Conservation (phyloP, 352 stramenopile genomes). For the Chrysophaeum taylorii region DNA sequence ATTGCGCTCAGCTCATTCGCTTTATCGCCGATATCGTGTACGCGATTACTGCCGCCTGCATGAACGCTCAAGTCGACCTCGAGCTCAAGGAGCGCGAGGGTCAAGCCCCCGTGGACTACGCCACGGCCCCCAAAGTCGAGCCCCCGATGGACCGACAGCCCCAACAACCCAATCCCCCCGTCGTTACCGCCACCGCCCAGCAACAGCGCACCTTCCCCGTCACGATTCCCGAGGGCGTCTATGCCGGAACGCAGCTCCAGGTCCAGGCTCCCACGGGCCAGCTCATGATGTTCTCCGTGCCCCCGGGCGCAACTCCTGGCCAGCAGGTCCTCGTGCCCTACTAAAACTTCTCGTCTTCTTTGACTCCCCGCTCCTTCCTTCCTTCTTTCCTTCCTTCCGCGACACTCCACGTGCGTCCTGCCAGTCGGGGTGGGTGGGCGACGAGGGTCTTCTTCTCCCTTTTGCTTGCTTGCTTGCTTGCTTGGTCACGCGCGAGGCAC, state of each 20-base stretch:
- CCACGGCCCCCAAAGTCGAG: not conserved
- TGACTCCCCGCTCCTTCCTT: too few relatives aligned
- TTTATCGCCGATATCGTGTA: constrained; percentile 69
- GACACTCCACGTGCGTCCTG: too few relatives aligned
- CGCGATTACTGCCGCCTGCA: constrained; percentile 60
- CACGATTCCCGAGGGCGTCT: not conserved
- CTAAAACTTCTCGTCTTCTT: too few relatives aligned
- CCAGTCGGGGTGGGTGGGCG: too few relatives aligned
- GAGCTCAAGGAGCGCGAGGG: constrained; percentile 56
- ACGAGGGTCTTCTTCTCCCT: too few relatives aligned
- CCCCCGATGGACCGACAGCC: not conserved
- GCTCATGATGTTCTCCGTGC: not conserved
- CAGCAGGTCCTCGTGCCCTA: not conserved
- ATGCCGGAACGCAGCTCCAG: not conserved
- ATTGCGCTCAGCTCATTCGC: constrained; percentile 50
- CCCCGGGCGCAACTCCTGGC: not conserved
- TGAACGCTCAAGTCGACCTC: constrained; percentile 67
- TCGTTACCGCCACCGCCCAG: too few relatives aligned
- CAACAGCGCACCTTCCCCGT: not conserved
- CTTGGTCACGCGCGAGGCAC: too few relatives aligned
- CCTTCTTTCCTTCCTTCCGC: too few relatives aligned
- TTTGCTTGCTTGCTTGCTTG: too few relatives aligned
- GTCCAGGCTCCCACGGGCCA: not conserved
- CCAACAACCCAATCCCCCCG: not conserved
- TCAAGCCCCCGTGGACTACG: not conserved